Evolutionary conservation across 2,329 filamentous ascomycete genomes (phyloP), one percentile per base, ranked within the genome.

Genomic region (Mariannaea elegans): DNA sequence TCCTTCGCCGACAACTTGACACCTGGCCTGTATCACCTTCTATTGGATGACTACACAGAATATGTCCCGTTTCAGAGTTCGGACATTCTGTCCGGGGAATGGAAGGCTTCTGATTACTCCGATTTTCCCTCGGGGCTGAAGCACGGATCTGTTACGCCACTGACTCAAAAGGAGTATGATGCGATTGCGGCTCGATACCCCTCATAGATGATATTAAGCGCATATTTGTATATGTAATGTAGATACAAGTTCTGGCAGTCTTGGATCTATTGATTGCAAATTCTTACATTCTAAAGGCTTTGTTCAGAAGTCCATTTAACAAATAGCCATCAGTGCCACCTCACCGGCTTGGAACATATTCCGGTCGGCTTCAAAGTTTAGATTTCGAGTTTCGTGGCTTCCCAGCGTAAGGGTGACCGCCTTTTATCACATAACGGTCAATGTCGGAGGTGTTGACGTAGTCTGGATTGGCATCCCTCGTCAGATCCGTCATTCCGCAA

Each of bases 131-230:
- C 61, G 24, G 76, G 78, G 1, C 49, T 84, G 62, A 82, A 82
- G 66, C 82, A 84, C 68, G 81, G 81, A 1, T 80, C 75, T 55
- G 78, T 83, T 3, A 74, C 81, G 29, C 76, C 78, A 0, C 62
- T 84, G 29, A 81, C 76, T 3, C 70, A 76, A 61, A 66, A 69
- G 13, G 74, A 80, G 60, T 79, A 80, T 34, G 72, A 79, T 61
- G 77, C 77, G 2, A 46, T 71, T 34, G 32, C 57, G 29, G 56
- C 63, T 1, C 64, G 52, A 29, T 70, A 64, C 29, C 29, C 59
- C n/a, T 23, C 42, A n/a, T 48, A 59, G 38, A n/a, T n/a, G n/a
- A n/a, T n/a, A n/a, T n/a, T n/a, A n/a, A n/a, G n/a, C n/a, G n/a
- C n/a, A n/a, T n/a, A n/a, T n/a, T n/a, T n/a, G n/a, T n/a, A n/a